Percentiles rank a stretch among this genome's conserved stretches.
These are phyloP conservation scores for Sphagnurus paluster DNA, from an alignment of 1,284 basidiomycete genomes.

Conservation along the genomic window DNA sequence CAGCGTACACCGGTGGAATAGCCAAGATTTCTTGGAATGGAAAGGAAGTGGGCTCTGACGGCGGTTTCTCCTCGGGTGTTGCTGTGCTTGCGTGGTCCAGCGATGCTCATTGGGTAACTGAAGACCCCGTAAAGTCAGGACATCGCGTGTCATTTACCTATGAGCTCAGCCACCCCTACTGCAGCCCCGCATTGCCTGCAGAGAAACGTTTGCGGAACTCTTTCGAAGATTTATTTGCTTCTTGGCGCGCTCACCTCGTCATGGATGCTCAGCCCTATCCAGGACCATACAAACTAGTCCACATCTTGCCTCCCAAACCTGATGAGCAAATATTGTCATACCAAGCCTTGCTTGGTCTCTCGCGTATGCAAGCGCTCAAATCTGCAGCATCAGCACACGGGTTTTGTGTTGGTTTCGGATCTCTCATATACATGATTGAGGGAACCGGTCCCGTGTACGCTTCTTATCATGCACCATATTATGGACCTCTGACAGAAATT, in stretches of 20 bases:
- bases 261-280: background rate
- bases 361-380: background rate
- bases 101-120: background rate
- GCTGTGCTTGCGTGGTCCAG: background rate
- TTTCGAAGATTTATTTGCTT: background rate
- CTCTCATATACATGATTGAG: background rate
- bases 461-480: too few relatives aligned
- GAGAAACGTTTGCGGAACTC: background rate
- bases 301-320: background rate
- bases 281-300: background rate
- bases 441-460: background rate
- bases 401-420: background rate
- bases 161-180: background rate
- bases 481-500: background rate
- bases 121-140: background rate
- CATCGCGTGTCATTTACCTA: background rate
- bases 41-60: background rate
- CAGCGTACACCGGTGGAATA: background rate
- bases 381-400: background rate
- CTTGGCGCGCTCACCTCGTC: background rate
- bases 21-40: background rate
- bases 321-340: background rate
- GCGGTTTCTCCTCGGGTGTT: background rate
- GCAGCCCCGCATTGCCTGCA: background rate
- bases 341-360: background rate